Base-by-base conservation (phyloP, 495 filamentous ascomycete genomes). In the Sordaria brevicollis region DNA sequence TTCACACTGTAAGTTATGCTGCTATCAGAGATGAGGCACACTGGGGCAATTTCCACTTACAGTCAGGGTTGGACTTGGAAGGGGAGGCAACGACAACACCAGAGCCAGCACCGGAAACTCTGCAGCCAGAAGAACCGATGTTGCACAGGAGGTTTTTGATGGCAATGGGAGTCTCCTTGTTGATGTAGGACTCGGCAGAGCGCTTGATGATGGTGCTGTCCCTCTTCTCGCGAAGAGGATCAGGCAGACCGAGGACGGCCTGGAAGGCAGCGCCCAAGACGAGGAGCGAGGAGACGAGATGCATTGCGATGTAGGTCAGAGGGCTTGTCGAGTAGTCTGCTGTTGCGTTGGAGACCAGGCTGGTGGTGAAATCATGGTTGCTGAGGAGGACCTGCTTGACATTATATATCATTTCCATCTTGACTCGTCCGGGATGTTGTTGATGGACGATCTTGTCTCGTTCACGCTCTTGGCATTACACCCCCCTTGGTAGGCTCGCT, bases 41-140 rank as follows among this genome's bases (percentile, higher is more conserved):
- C 41, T 25, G 35, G 8, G 17, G 38, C 34, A 65, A 57, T 35
- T 21, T 25, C 66, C 19, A 79, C 87, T 75, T 79, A 90, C 88
- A 91, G 74, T 90, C 82, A 2, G 89, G 89, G 43, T 81, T 77
- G 7, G 68, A 67, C n/a, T 80, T 88, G 73, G 84, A 86, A 2
- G 89, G 89, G 69, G 83, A 86, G 19, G 89, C 89, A 76, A 92
- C 80, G 17, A 91, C 85, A 19, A 86, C 80, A 15, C 89, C 89
- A 1, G 83, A 35, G 41, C 79, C 76, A 5, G 80, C 88, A 38
- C 81, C 82, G 8, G 70, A 67, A 15, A 82, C 82, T 75, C 82
- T 77, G 13, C 78, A 83, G 25, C 89, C 88, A 68, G 65, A 71
- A 2, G 85, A 72, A 3, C 89, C 89, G 68, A 91, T 89, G 67